phyloP scores from a whole-genome alignment of 306 rosid genomes.

The Lathyrus oleraceus region DNA sequence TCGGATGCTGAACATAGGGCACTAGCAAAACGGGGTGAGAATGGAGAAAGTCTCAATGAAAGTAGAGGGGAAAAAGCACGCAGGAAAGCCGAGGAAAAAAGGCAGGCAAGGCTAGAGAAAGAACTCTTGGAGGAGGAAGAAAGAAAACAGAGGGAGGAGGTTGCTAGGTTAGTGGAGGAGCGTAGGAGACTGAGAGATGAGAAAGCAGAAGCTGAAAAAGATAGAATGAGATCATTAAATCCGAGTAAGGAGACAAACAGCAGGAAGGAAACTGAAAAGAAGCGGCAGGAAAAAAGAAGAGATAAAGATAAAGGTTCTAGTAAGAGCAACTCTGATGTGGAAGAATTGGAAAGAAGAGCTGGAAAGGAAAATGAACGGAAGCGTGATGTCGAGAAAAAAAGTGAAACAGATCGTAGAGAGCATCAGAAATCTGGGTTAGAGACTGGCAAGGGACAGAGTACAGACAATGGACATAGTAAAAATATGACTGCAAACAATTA shows the following conservation, averaged over 20 bases:
- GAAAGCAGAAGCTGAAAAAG: conserved; percentile 79
- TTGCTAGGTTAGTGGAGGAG: conserved; percentile 94
- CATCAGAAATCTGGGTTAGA: conserved; percentile 63
- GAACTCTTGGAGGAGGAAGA: conserved; percentile 98
- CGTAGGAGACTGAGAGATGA: conserved; percentile 94
- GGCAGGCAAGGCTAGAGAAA: conserved; percentile 92
- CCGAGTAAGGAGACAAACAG: conserved; percentile 56
- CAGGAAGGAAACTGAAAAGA: conserved; percentile 85
- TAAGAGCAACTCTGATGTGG: conserved; percentile 96
- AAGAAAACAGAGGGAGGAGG: conserved; percentile 98
- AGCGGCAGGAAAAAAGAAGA: conserved; percentile 80
- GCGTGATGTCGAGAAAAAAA: conserved; percentile 68
- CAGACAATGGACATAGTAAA: conserved; percentile 59
- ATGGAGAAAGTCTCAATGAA: conserved; percentile 64
- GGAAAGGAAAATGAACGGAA: conserved; percentile 81
- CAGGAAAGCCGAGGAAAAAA: conserved; percentile 98
- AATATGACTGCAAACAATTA: conserved; percentile 50
- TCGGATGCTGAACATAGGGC: conserved; percentile 77
- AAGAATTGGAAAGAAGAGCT: conserved; percentile 81
- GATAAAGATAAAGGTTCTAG: conserved; percentile 90
- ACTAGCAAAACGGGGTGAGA: conserved; percentile 75
- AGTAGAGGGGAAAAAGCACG: conserved; percentile 97
- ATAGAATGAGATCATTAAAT: conserved; percentile 56
- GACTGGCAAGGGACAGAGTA: conserved; percentile 54
- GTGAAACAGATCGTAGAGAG: conserved; percentile 67